A percentile compares a stretch with the other conserved stretches of the same genome.
phyloP scores from a whole-genome alignment of 371 early-diverging fungal species.

The Mortierella sp. region DNA sequence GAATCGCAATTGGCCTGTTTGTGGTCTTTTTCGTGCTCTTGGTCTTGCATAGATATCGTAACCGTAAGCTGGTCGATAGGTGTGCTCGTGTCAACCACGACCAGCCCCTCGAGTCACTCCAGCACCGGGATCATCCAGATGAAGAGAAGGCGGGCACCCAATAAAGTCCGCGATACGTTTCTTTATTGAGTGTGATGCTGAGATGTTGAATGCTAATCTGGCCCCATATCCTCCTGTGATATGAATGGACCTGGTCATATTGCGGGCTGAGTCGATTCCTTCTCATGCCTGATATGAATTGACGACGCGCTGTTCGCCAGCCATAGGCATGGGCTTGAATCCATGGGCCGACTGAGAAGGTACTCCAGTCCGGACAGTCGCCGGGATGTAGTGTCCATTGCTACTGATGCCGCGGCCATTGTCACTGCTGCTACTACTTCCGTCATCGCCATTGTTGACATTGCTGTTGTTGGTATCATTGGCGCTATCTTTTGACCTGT shows the following conservation, averaged over 20 bases:
- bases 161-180: background rate
- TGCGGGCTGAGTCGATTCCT: background rate
- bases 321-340: background rate
- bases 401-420: conserved; percentile 10
- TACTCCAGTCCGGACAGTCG: background rate
- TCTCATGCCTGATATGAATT: conserved; percentile 4
- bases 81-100: conserved; percentile 30
- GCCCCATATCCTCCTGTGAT: background rate
- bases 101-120: conserved; percentile 13
- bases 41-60: conserved; percentile 57
- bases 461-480: conserved; percentile 10
- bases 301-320: background rate
- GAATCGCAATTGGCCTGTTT: conserved; percentile 53
- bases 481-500: background rate
- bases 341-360: conserved; percentile 1
- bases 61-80: conserved; percentile 11
- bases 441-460: conserved; percentile 9
- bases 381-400: background rate
- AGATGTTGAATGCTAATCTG: background rate
- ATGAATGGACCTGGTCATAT: background rate
- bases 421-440: conserved; percentile 11
- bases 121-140: conserved; percentile 7
- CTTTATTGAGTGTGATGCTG: conserved; percentile 7
- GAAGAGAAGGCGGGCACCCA: background rate
- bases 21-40: conserved; percentile 57